Evolutionary conservation across 345 rosid genomes (phyloP), one percentile per base, ranked within the genome.

Genomic region (Gossypium ekmanianum): DNA sequence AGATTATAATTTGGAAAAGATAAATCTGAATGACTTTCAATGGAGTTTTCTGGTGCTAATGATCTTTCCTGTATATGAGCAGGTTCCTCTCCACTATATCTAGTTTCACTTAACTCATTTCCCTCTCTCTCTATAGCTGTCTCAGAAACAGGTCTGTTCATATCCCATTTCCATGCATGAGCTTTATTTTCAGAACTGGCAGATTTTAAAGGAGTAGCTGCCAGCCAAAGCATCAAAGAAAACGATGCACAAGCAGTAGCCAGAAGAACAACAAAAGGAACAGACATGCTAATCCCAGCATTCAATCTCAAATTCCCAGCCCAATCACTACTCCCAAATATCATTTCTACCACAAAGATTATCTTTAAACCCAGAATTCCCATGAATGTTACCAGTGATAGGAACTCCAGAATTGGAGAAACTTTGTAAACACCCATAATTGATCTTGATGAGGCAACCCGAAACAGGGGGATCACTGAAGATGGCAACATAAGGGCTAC

Each of bases 271-370:
- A 83, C 74, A 80, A 87, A 93, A 47, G 89, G 85, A 18, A 82
- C 26, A 11, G 94, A 84, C 54, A 86, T 77, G 79, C 86, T 82
- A 76, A 81, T 76, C 43, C 90, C 88, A 11, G 81, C 76, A 76
- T 80, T 89, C 94, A 93, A 92, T 82, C 91, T 84, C 86, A 96
- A 85, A 87, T 89, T 85, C 74, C 85, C 85, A 27, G 85, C 94
- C 99, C 99, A 91, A 74, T 93, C 99, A 84, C 94, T 93, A 71
- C 81, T 85, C 65, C 99, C 99, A 77, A 96, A 89, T 61, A 89
- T 82, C 94, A 96, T 84, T 72, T 92, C 99, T 56, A 88, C 85
- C 72, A 93, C 84, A 74, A 96, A 93, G 80, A 89, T 81, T 73
- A 96, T 81, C 75, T 92, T 89, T 79, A 96, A 79, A 57, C 89